These are phyloP conservation scores for Medicago ruthenica DNA, from an alignment of 306 rosid genomes.

Conservation along the genomic window DNA sequence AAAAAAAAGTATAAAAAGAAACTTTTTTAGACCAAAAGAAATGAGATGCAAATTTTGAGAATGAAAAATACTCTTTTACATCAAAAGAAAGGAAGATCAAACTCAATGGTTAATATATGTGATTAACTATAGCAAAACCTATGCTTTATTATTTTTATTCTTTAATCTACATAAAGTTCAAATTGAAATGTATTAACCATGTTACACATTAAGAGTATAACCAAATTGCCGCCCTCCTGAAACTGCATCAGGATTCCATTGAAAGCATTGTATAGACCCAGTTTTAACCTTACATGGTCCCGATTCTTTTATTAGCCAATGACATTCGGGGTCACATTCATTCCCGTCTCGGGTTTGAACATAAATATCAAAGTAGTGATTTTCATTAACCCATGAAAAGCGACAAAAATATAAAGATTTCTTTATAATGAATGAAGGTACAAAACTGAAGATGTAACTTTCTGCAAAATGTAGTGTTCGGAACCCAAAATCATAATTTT, in stretches of 20 bases:
- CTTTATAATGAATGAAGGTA: not conserved
- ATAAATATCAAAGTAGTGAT: conserved; percentile 10
- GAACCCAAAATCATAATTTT: not conserved
- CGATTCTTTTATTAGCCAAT: not conserved
- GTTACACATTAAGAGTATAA: conserved; percentile 4
- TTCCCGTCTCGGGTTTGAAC: not conserved
- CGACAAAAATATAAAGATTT: not conserved
- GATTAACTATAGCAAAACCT: not conserved
- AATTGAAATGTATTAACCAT: not conserved
- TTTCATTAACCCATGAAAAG: not conserved
- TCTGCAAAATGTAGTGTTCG: not conserved
- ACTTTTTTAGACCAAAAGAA: no score
- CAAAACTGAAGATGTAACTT: not conserved
- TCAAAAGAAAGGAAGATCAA: not conserved
- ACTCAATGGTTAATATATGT: not conserved
- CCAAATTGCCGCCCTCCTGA: not conserved
- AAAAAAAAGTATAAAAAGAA: no score
- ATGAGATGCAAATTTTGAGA: not conserved
- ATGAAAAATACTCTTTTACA: no score
- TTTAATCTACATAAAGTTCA: not conserved
- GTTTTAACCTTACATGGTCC: not conserved
- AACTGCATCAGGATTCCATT: not conserved
- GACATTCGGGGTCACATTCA: not conserved
- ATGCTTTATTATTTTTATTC: not conserved
- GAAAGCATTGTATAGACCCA: not conserved